Percentiles rank a stretch among this genome's conserved stretches.
These are phyloP conservation scores for Pseudocohnilembus persalinus DNA, from an alignment of 169 alveolate species.

Conservation along the genomic window DNA sequence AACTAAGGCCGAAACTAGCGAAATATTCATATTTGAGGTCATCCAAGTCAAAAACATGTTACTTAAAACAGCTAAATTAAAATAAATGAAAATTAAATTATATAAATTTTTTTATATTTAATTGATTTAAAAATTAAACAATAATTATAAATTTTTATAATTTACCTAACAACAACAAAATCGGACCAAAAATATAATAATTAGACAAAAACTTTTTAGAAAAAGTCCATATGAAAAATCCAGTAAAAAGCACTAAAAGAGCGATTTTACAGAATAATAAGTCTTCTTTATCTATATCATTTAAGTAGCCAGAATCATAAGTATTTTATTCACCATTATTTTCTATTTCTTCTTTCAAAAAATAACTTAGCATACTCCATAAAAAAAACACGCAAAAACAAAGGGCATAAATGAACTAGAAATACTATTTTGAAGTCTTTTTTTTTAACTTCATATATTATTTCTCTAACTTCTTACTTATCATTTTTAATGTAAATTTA, in stretches of 20 bases:
- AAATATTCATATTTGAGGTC: not conserved
- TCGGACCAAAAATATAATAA: not conserved
- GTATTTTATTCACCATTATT: not conserved
- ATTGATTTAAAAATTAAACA: too few species aligned
- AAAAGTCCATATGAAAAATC: not conserved
- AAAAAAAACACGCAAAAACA: too few species aligned
- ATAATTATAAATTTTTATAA: too few species aligned
- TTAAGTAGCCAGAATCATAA: too few species aligned
- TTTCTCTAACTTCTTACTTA: not conserved
- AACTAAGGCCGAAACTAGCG: constrained; percentile 1
- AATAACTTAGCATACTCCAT: not conserved
- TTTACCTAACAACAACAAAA: not conserved
- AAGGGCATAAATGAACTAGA: not conserved
- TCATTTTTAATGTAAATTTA: constrained; percentile 9
- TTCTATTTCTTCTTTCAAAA: not conserved
- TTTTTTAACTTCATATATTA: too few species aligned
- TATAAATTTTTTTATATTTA: too few species aligned
- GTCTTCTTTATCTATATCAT: not conserved
- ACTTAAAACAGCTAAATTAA: not conserved
- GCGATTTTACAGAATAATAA: not conserved
- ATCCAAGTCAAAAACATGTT: constrained; percentile 1
- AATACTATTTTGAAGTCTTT: not conserved
- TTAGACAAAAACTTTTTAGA: too few species aligned
- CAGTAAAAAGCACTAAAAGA: too few species aligned
- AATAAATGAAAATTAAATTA: too few species aligned